phyloP scores from a whole-genome alignment of 305 asterid genomes.

The Coffea humblotiana region DNA sequence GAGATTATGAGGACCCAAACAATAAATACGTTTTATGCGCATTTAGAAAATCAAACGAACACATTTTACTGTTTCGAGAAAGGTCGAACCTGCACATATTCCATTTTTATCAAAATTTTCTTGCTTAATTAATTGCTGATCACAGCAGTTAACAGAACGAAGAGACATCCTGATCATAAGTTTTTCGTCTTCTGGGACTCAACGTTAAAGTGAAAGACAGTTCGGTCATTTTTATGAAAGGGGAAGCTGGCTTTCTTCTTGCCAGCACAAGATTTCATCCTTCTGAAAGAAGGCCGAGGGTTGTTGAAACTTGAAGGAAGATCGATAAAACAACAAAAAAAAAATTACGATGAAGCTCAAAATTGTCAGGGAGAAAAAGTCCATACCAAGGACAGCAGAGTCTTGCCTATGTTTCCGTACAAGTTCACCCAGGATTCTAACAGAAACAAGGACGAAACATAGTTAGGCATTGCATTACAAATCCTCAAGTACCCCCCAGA shows the following conservation, averaged over 20 bases:
- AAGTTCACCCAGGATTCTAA: conserved; percentile 93
- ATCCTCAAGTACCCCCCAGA: neutral
- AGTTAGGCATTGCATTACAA: neutral
- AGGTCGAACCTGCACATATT: neutral
- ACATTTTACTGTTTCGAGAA: too few species aligned
- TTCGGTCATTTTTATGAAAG: too few species aligned
- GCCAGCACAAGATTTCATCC: neutral
- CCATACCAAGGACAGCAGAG: conserved; percentile 82
- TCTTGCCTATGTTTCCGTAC: conserved; percentile 92
- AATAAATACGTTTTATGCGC: neutral
- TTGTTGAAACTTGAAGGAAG: neutral
- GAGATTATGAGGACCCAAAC: too few species aligned
- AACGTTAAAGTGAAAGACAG: too few species aligned
- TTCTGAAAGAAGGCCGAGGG: neutral
- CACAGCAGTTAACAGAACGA: neutral
- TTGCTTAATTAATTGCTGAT: neutral
- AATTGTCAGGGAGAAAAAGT: neutral
- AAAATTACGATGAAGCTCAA: neutral
- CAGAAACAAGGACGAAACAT: neutral
- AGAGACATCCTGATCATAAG: neutral
- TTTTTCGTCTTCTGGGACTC: too few species aligned
- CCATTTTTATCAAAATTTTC: neutral
- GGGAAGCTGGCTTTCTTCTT: too few species aligned
- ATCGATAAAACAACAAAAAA: neutral
- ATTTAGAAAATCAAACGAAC: too few species aligned